Base-by-base conservation (phyloP, 805 yeast genomes). In the Vanderwaltozyma yarrowii region DNA sequence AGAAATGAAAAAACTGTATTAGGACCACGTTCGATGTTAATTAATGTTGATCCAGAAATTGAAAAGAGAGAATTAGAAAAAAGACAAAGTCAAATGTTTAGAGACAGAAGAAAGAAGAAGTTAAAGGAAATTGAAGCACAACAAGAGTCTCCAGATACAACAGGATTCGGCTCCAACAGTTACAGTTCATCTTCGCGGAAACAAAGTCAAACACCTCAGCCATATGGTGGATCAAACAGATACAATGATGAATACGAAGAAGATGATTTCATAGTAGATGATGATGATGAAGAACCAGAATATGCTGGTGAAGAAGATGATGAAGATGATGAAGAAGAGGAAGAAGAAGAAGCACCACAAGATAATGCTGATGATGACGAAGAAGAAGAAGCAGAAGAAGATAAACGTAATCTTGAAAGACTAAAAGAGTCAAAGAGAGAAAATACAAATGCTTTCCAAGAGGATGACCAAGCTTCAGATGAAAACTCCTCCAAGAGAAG, bases 41-140 rank as follows among this genome's bases (percentile, higher is more conserved):
- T 66, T 11, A 61, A 60, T 33, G 68, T 70, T 39, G 94, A 83
- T 62, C 94, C 92, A 1, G 76, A 78, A 56, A 60, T 75, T 50
- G 79, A 74, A 45, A 80, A 80, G 44, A 70, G 75, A 55, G 70
- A 70, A 49, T 70, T 80, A 32, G 89, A 81, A 55, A 80, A 74
- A 56, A 73, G 71, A 46, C 85, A 74, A 49, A 71, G 73, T 16
- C 76, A 76, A 51, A 71, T 75, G 42, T 66, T 78, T 49, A 78
- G 74, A 57, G 79, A 78, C 45, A 79, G 80, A 61, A 67, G 81
- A 50, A 80, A 76, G 60, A 71, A 73, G 42, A 71, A 70, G 48
- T 60, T 74, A 50, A 73, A 67, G 38, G 60, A 66, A 46, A 78
- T 71, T 41, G 88, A 79, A 52, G 66, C 74, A 44, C 45, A 69